Evolutionary conservation across 1,284 basidiomycete species (phyloP).

Genomic region (Ceratobasidium theobromae): DNA sequence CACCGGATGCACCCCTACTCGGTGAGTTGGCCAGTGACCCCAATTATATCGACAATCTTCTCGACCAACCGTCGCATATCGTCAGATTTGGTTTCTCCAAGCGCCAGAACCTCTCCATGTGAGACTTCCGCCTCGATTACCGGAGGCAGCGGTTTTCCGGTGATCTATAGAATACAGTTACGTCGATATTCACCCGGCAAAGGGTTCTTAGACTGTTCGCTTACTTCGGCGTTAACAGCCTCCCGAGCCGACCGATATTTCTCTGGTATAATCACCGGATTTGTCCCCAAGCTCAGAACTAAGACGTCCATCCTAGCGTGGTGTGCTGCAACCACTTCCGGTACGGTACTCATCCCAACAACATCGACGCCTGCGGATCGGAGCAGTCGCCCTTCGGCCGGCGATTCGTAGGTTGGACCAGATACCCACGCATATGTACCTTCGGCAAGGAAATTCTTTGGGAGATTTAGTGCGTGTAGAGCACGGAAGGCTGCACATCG

Average conservation of each 20-base stretch:
- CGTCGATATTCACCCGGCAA: constrained; percentile 3
- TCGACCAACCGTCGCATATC: constrained; percentile 69
- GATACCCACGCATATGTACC: constrained; percentile 85
- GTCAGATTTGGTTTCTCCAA: constrained; percentile 68
- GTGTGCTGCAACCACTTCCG: constrained; percentile 79
- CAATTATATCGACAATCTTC: constrained; percentile 54
- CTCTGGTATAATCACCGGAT: constrained; percentile 76
- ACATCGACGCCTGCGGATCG: constrained; percentile 74
- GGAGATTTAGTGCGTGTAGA: constrained; percentile 56
- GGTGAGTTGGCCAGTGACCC: constrained; percentile 13
- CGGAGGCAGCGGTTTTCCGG: constrained; percentile 54
- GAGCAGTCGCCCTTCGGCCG: constrained; percentile 76
- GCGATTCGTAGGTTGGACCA: constrained; percentile 82
- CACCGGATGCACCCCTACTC: not conserved
- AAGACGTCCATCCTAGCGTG: constrained; percentile 73
- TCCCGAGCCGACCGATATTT: constrained; percentile 66
- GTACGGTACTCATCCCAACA: constrained; percentile 89
- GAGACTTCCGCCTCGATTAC: constrained; percentile 58
- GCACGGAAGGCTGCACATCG: constrained; percentile 69
- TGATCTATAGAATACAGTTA: constrained; percentile 50
- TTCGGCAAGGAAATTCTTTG: constrained; percentile 58
- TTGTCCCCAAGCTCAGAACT: constrained; percentile 80
- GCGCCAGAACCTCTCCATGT: constrained; percentile 78
- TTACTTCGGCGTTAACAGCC: constrained; percentile 72
- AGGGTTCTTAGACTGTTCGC: constrained; percentile 35